These are phyloP conservation scores for Chytridium lagenaria DNA, from an alignment of 371 early-diverging fungal species.

Conservation along the genomic window DNA sequence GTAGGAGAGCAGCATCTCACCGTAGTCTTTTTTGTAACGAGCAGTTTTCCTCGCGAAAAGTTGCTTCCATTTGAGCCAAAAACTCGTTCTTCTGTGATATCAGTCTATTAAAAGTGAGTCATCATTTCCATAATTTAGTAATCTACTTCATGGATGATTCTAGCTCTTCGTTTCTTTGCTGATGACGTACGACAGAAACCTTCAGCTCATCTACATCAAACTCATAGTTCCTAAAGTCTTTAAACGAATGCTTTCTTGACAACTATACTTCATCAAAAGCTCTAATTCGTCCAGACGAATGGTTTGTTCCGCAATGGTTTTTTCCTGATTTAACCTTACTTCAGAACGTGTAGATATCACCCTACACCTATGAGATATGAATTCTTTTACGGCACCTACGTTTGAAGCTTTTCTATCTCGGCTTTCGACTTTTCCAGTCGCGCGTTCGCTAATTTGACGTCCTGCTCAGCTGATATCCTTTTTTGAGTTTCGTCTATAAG, in stretches of 20 bases:
- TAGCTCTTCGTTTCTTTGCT: conserved; percentile 41
- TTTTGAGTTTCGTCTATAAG: conserved; percentile 46
- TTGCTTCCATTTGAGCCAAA: conserved; percentile 42
- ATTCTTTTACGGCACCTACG: background rate
- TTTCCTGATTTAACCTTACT: conserved; percentile 14
- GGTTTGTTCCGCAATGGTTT: conserved; percentile 34
- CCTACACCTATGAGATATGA: background rate
- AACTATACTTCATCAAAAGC: conserved; percentile 25
- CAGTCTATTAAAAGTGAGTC: too few relatives aligned
- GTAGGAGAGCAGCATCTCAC: conserved; percentile 18
- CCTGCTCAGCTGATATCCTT: conserved; percentile 38
- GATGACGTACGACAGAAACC: conserved; percentile 43
- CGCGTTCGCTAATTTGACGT: conserved; percentile 13
- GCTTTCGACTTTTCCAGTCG: background rate
- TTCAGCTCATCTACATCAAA: conserved; percentile 53
- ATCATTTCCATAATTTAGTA: too few relatives aligned
- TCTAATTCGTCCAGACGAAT: conserved; percentile 28
- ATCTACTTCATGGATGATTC: conserved; percentile 45
- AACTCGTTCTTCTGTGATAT: conserved; percentile 44
- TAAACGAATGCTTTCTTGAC: background rate
- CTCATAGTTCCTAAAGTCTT: conserved; percentile 29
- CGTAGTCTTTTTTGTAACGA: conserved; percentile 52
- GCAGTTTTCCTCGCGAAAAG: conserved; percentile 50
- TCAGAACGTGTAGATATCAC: background rate
- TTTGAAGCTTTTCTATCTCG: background rate